Evolutionary conservation across 441 rosid species (phyloP).

Genomic region (Melastoma candidum): DNA sequence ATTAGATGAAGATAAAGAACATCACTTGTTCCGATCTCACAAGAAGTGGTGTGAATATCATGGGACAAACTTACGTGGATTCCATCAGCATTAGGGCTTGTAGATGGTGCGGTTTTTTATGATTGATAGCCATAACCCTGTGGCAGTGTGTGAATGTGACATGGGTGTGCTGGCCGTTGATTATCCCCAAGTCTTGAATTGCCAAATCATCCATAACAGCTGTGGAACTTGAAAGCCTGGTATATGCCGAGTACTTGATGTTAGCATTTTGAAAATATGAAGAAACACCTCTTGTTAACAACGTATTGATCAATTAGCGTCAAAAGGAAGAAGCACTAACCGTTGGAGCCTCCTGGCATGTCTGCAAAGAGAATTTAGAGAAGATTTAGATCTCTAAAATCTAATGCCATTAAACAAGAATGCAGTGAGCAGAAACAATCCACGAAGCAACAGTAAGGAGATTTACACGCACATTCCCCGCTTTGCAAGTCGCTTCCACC

Average conservation of each 20-base stretch:
- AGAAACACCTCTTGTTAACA: background rate
- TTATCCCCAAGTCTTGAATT: constrained; percentile 39
- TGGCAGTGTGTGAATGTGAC: constrained; percentile 61
- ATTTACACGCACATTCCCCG: constrained; percentile 35
- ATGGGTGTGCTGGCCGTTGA: constrained; percentile 76
- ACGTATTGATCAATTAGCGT: constrained; percentile 17
- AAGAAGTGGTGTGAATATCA: constrained; percentile 42
- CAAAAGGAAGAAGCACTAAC: constrained; percentile 34
- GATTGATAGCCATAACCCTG: constrained; percentile 36
- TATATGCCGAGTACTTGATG: constrained; percentile 4
- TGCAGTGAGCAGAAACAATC: background rate
- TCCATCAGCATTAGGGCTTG: constrained; percentile 91
- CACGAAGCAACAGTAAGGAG: background rate
- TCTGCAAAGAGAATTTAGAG: constrained; percentile 39
- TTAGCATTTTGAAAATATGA: background rate
- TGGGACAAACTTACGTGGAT: constrained; percentile 71
- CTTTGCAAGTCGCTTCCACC: constrained; percentile 92
- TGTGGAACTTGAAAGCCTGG: constrained; percentile 83
- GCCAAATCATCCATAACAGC: constrained; percentile 55
- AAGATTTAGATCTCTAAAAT: background rate
- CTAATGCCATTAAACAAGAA: background rate
- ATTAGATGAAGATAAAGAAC: background rate
- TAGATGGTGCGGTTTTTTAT: constrained; percentile 60
- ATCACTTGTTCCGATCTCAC: constrained; percentile 57
- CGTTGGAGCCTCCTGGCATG: constrained; percentile 84